Evolutionary conservation across 2,329 filamentous ascomycete genomes (phyloP), one percentile per base, ranked within the genome.

Genomic region (Cytospora piceae): DNA sequence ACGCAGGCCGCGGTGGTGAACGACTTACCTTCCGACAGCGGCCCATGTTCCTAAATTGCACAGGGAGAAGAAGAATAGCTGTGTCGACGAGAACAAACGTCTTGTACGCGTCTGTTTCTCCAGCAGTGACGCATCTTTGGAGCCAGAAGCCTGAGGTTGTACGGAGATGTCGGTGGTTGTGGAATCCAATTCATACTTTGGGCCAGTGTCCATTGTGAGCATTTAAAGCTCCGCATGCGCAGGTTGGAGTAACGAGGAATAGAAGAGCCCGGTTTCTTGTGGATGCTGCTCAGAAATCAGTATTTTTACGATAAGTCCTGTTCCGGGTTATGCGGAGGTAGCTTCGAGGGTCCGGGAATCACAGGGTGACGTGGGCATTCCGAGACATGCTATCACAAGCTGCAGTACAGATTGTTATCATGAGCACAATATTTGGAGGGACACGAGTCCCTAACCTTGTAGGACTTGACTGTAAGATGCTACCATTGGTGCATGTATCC

Each of bases 51-150:
- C 54, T 15, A 68, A 14, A 24, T 68, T 66, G 4, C 55, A 34
- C 6, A 63, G 37, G 15, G 66, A 66, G 34, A 68, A 66, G 7
- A 39, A 52, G 24, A 63, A 66, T 0, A 68, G 51, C 24, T 66
- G 63, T 1, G 59, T n/a, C 31, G 29, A 49, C 12, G 55, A 52
- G 24, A 68, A 68, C 1, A 68, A 29, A 2, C 66, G 51, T 29
- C 64, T 55, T 8, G 56, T 56, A 14, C 56, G 56, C 8, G 55
- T 63, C 56, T 66, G 63, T 27, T 65, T 67, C 20, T 63, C 49
- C 15, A 66, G 49, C 2, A 64, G 49, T 4, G 62, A 64, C 12
- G 39, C 56, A 22, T 64, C 32, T 49, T 22, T 54, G 46, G 29
- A 37, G 32, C 11, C 3, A n/a, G 58, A 7, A 11, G 49, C 22